Percentiles rank a stretch among this genome's conserved stretches.
Conservation (phyloP, 2,329 filamentous ascomycete genomes). For the Ophioceras dolichostomum region DNA sequence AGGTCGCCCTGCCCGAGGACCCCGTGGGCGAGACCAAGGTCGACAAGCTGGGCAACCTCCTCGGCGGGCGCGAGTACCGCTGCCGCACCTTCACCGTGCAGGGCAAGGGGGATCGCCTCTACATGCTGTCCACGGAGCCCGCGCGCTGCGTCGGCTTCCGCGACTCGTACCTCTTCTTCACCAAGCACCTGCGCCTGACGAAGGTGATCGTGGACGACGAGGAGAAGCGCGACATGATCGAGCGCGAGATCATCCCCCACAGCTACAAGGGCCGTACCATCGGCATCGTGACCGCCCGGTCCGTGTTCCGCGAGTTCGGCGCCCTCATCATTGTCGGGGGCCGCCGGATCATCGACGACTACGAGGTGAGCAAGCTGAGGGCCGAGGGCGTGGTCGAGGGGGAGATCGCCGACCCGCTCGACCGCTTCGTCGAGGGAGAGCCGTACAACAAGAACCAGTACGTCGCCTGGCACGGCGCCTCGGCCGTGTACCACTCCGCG, state of each 20-base stretch:
- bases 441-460: constrained; percentile 99
- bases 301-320: constrained; percentile 94
- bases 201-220: constrained; percentile 97
- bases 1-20: constrained; percentile 80
- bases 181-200: constrained; percentile 89
- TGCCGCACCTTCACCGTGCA: constrained; percentile 90
- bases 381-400: constrained; percentile 75
- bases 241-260: constrained; percentile 89
- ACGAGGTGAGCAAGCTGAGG: constrained; percentile 63
- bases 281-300: constrained; percentile 89
- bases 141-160: constrained; percentile 94
- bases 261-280: constrained; percentile 98
- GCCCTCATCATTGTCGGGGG: constrained; percentile 89
- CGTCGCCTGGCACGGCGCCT: constrained; percentile 96
- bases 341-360: constrained; percentile 77
- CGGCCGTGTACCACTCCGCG: constrained; percentile 83
- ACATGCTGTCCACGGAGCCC: constrained; percentile 98
- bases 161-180: constrained; percentile 98
- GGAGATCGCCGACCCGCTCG: constrained; percentile 81
- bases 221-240: constrained; percentile 95
- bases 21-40: constrained; percentile 86
- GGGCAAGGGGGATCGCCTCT: constrained; percentile 72
- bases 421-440: constrained; percentile 63
- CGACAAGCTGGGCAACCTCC: constrained; percentile 73
- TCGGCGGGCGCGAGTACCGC: constrained; percentile 79